Percentiles rank a stretch among this genome's conserved stretches.
These are phyloP conservation scores for Globisporangium nagaii DNA, from an alignment of 352 stramenopile genomes.

Conservation along the genomic window DNA sequence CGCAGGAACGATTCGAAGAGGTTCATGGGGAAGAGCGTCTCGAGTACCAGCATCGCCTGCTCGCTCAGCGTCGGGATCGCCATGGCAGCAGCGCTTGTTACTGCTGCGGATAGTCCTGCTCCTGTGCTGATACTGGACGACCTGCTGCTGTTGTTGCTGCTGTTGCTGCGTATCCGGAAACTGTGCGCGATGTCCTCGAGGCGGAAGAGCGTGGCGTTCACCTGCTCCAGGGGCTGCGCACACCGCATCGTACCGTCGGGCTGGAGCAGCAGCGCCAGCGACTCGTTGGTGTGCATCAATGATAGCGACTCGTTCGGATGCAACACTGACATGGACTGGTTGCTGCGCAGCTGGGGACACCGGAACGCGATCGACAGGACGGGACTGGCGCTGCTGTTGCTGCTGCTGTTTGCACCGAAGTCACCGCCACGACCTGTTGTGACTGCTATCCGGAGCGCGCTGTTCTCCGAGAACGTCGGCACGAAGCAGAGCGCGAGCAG, in stretches of 20 bases:
- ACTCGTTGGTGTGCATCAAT: too few species aligned
- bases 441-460: slow-evolving; percentile 15
- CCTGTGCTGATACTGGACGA: too few species aligned
- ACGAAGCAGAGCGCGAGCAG: slow-evolving; percentile 35
- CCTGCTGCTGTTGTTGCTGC: slow-evolving; percentile 2
- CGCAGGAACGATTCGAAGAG: slow-evolving; percentile 18
- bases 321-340: too few species aligned
- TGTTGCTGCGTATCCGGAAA: slow-evolving; percentile 16
- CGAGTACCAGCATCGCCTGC: slow-evolving; percentile 20
- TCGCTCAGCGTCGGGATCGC: slow-evolving; percentile 20
- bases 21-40: slow-evolving; percentile 28
- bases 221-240: slow-evolving; percentile 13
- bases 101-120: too few species aligned
- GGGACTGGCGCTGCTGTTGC: slow-evolving; percentile 4
- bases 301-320: too few species aligned
- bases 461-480: slow-evolving; percentile 24
- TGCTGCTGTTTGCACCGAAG: too few species aligned
- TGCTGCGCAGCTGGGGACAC: slow-evolving; percentile 13
- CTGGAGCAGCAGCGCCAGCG: slow-evolving; percentile 31
- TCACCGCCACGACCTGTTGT: too few species aligned
- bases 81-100: slow-evolving; percentile 11
- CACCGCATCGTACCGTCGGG: slow-evolving; percentile 24
- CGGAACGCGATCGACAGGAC: slow-evolving; percentile 16
- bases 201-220: slow-evolving; percentile 41
- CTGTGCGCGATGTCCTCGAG: slow-evolving; percentile 33